Conservation (phyloP, 169 alveolate genomes). For the Plasmodium vivax region DNA sequence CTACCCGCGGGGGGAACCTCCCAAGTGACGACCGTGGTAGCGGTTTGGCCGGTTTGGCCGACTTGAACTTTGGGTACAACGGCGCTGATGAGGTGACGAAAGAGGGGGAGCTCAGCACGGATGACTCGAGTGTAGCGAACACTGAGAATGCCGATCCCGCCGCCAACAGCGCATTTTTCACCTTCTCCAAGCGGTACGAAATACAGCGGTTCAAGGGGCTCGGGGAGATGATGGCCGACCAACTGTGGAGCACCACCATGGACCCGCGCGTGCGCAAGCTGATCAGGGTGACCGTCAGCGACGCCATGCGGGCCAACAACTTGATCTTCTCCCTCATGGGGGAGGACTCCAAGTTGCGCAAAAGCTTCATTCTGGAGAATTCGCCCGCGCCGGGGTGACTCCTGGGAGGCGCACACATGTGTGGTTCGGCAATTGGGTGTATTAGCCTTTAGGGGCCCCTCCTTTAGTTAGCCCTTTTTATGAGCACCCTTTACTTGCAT, state of each 20-base stretch:
- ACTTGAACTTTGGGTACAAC: neutral
- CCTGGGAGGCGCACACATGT: neutral
- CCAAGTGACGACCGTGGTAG: neutral
- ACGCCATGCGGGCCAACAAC: conserved; percentile 79
- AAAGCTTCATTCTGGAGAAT: conserved; percentile 80
- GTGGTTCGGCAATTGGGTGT: neutral
- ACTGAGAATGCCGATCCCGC: neutral
- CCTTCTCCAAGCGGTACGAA: conserved; percentile 52
- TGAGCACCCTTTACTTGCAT: neutral
- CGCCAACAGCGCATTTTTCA: conserved; percentile 3
- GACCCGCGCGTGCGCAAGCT: conserved; percentile 83
- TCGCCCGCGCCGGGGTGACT: conserved; percentile 57
- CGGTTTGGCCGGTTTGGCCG: neutral
- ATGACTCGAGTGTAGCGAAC: neutral
- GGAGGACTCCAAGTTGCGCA: conserved; percentile 83
- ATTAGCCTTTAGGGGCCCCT: neutral
- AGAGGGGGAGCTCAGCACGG: neutral
- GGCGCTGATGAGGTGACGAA: neutral
- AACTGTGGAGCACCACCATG: conserved; percentile 89
- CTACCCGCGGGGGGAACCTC: neutral
- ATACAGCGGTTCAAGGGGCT: conserved; percentile 89
- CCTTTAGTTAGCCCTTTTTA: neutral
- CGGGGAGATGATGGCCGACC: conserved; percentile 90
- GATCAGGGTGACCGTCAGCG: conserved; percentile 82
- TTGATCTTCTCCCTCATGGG: conserved; percentile 83